Conservation (phyloP, 2,329 filamentous ascomycete species). For the Aspergillus clavatus region DNA sequence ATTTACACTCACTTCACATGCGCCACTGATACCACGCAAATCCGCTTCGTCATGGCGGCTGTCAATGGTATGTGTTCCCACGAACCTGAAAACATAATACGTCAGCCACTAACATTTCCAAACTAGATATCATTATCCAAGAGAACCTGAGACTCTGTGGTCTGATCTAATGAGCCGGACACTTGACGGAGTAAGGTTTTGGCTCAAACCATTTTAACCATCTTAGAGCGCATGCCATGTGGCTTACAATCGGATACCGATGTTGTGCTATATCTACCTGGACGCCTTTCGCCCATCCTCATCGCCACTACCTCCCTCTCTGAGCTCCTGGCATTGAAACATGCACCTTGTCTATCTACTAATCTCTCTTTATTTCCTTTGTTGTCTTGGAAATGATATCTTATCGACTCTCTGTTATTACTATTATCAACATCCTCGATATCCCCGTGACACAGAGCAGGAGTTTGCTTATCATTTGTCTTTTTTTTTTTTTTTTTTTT, state of each 20-base stretch:
- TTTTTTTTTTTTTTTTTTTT: constrained; percentile 10
- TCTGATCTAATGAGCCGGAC: constrained; percentile 67
- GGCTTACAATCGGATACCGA: constrained; percentile 28
- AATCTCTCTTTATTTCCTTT: constrained; percentile 19
- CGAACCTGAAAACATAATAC: too few relatives aligned
- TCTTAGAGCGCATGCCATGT: constrained; percentile 32
- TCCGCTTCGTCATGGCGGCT: constrained; percentile 98
- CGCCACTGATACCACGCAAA: constrained; percentile 97
- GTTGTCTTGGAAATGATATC: constrained; percentile 23
- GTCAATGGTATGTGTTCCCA: constrained; percentile 75
- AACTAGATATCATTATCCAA: constrained; percentile 95
- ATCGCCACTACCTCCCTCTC: constrained; percentile 25
- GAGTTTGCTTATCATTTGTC: too few relatives aligned
- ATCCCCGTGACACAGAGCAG: constrained; percentile 22
- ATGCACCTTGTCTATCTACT: constrained; percentile 26
- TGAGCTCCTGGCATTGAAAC: constrained; percentile 31
- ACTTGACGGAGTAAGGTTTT: constrained; percentile 21
- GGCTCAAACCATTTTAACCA: constrained; percentile 24
- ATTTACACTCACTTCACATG: constrained; percentile 99
- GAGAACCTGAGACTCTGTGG: constrained; percentile 96
- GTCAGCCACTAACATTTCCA: constrained; percentile 19
- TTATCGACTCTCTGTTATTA: constrained; percentile 24
- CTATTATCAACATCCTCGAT: constrained; percentile 24
- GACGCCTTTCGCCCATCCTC: constrained; percentile 21
- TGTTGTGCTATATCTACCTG: constrained; percentile 14